Evolutionary conservation across 2,329 filamentous ascomycete species (phyloP), one percentile per base, ranked within the genome.

Genomic region (Anisogramma anomala): DNA sequence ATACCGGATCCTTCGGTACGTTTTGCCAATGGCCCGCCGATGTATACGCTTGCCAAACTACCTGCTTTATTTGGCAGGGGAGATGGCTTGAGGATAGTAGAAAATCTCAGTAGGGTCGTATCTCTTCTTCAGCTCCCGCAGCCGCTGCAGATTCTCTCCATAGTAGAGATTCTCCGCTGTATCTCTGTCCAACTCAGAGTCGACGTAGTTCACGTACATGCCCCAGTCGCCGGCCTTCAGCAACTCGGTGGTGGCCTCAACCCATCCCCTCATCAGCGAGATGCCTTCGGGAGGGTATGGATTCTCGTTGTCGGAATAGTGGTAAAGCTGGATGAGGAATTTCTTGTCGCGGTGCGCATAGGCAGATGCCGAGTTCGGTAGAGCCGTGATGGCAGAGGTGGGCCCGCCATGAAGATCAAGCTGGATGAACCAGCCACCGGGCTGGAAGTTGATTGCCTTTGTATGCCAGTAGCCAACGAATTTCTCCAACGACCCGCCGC

Each of bases 251-350:
- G 62, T 48, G 44, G 55, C 62, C 34, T 49, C 42, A 11, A 57
- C 50, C 41, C 66, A 64, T 18, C 52, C 50, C 32, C 58, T 49
- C 18, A 66, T 48, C 8, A 59, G 50, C 2, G 49, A 36, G 34
- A 61, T 60, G 0, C 63, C 62, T 9, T 55, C 53, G 3, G 49
- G 39, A 0, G 62, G 61, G 36, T 61, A 62, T 2, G 46, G 18
- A 11, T 14, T 33, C 11, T 53, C 52, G 17, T 47, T 49, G 40
- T 58, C 54, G 4, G 55, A 56, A 13, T 63, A 58, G 49, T 71
- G 67, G 39, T 66, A 64, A 39, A 70, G 64, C 42, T 71, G 64
- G 13, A 68, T 61, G 45, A 74, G 68, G 23, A 71, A 60, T 38
- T 71, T 60, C 48, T 64, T 64, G 43, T 64, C 60, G n/a, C 61